Percentiles rank a stretch among this genome's conserved stretches.
phyloP scores from a whole-genome alignment of 129 eudicot species.

The Centella asiatica region DNA sequence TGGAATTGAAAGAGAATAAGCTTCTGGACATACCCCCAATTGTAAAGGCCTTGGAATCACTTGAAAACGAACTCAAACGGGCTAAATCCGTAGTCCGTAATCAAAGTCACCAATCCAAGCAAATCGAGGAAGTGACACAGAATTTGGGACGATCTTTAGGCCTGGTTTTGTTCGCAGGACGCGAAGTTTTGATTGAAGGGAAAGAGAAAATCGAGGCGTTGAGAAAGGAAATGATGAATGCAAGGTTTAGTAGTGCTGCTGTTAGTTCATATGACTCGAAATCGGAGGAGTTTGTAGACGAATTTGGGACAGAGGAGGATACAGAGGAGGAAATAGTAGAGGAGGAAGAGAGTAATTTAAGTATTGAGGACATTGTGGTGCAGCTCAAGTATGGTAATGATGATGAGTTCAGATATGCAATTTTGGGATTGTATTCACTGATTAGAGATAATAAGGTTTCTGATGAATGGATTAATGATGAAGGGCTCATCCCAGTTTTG shows the following conservation, averaged over 20 bases:
- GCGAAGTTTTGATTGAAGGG: constrained; percentile 47
- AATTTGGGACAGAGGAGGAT: constrained; percentile 26
- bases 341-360: constrained; percentile 24
- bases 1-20: constrained; percentile 41
- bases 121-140: constrained; percentile 43
- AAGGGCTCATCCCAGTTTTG: constrained; percentile 44
- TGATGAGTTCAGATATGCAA: constrained; percentile 47
- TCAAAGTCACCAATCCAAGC: constrained; percentile 25
- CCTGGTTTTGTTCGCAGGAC: constrained; percentile 72
- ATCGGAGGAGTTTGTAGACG: constrained; percentile 48
- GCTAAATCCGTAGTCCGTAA: constrained; percentile 50
- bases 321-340: constrained; percentile 26
- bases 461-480: constrained; percentile 46
- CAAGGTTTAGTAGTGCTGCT: constrained; percentile 34
- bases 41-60: constrained; percentile 58
- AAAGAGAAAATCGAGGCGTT: constrained; percentile 60
- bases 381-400: constrained; percentile 66
- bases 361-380: constrained; percentile 46
- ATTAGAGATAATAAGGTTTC: constrained; percentile 34
- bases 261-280: constrained; percentile 38
- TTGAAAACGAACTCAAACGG: constrained; percentile 45
- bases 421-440: constrained; percentile 29
- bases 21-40: constrained; percentile 45
- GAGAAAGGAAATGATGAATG: constrained; percentile 79
- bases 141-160: constrained; percentile 84